A percentile compares a stretch with the other conserved stretches of the same genome.
phyloP scores from a whole-genome alignment of 345 rosid species.

The Firmiana major region DNA sequence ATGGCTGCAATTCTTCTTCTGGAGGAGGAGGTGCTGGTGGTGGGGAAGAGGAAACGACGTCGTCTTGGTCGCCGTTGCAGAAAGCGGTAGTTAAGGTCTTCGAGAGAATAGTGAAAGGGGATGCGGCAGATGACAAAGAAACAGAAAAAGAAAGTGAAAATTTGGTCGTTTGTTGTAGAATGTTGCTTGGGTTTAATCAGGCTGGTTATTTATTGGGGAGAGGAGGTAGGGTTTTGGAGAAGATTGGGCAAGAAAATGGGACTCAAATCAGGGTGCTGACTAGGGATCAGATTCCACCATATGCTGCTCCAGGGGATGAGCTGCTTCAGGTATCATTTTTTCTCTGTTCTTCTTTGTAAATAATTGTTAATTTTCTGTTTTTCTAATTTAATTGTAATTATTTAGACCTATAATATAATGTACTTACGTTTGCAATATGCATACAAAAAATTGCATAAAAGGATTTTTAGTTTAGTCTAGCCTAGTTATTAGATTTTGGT shows the following conservation, averaged over 20 bases:
- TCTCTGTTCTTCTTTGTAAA: background rate
- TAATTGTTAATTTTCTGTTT: background rate
- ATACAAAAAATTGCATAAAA: background rate
- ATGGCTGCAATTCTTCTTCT: conserved; percentile 3
- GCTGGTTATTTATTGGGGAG: conserved; percentile 37
- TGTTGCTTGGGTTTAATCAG: conserved; percentile 48
- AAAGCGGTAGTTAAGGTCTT: conserved; percentile 57
- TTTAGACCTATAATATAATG: background rate
- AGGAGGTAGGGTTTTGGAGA: conserved; percentile 53
- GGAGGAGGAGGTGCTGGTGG: background rate
- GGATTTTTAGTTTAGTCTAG: background rate
- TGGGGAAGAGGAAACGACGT: conserved; percentile 3
- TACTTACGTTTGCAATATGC: background rate
- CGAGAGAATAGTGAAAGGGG: conserved; percentile 57
- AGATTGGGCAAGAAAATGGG: conserved; percentile 48
- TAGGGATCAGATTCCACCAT: conserved; percentile 51
- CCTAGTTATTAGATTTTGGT: background rate
- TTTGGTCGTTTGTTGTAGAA: conserved; percentile 42
- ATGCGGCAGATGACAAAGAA: conserved; percentile 33
- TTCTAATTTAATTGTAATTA: background rate
- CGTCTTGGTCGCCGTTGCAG: conserved; percentile 38
- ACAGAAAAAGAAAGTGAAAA: conserved; percentile 30
- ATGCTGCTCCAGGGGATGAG: conserved; percentile 53
- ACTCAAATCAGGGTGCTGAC: conserved; percentile 42
- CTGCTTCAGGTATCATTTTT: conserved; percentile 46